phyloP scores from a whole-genome alignment of 2,329 filamentous ascomycete genomes.

The Sporothrix globosa region DNA sequence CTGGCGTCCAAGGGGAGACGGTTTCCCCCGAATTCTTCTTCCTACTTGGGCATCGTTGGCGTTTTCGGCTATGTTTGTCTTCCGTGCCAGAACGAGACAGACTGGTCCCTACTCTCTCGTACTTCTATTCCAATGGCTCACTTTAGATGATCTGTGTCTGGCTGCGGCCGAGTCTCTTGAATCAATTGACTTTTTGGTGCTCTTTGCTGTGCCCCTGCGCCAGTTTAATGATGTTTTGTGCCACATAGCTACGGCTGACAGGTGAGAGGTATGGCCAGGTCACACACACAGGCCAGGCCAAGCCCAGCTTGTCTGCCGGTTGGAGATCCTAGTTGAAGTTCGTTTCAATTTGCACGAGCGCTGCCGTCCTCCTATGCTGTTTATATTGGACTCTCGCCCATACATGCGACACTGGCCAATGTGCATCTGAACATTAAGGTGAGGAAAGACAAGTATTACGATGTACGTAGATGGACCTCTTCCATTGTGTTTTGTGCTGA shows the following conservation, averaged over 20 bases:
- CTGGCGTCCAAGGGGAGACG: not conserved
- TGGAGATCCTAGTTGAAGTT: not conserved
- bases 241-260: not conserved
- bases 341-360: slow-evolving; percentile 16
- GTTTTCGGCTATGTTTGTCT: not conserved
- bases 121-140: not conserved
- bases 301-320: slow-evolving; percentile 1
- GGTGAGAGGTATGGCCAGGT: slow-evolving; percentile 20
- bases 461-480: slow-evolving; percentile 10
- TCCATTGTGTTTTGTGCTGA: not conserved
- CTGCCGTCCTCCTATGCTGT: not conserved
- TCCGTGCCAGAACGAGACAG: slow-evolving; percentile 4
- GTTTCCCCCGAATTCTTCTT: not conserved
- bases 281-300: not conserved
- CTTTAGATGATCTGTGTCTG: not conserved
- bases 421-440: not conserved
- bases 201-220: not conserved
- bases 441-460: slow-evolving; percentile 18
- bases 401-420: not conserved
- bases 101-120: not conserved
- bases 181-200: not conserved
- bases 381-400: slow-evolving; percentile 8
- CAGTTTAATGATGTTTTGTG: not conserved
- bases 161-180: slow-evolving; percentile 17
- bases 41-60: not conserved